Conservation (phyloP, 495 filamentous ascomycete species). For the Penicillium bialowiezense region DNA sequence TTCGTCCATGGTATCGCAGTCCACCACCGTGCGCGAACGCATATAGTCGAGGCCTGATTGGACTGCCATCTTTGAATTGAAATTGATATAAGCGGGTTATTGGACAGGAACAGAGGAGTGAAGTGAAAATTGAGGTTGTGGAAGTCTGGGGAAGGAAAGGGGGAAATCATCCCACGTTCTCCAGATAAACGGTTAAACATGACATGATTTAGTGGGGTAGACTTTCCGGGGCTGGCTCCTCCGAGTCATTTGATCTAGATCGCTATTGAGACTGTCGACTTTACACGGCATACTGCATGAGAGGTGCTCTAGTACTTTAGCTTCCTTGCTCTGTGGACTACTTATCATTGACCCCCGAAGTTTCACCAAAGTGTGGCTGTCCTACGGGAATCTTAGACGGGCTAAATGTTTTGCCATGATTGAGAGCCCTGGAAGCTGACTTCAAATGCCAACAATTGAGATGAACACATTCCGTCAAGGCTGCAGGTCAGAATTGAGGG, state of each 20-base stretch:
- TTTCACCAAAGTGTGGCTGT: no score
- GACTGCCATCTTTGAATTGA: constrained; percentile 13
- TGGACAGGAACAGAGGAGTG: neutral
- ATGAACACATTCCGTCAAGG: no score
- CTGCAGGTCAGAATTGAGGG: neutral
- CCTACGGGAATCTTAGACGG: no score
- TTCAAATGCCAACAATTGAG: no score
- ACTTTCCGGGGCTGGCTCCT: neutral
- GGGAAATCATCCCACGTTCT: neutral
- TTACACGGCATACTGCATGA: no score
- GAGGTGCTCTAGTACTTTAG: no score
- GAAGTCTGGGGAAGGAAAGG: neutral
- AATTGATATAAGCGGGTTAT: no score
- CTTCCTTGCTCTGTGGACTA: no score
- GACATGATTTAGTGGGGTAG: neutral
- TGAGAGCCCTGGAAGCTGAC: no score
- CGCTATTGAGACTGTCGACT: no score
- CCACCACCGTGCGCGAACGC: constrained; percentile 50
- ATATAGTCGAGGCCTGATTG: constrained; percentile 34
- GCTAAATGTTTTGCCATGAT: no score
- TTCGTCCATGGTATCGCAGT: constrained; percentile 60
- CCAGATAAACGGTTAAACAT: neutral
- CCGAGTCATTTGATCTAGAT: neutral
- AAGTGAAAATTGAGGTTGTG: neutral
- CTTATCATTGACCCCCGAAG: no score